Conservation (phyloP, 495 filamentous ascomycete genomes). For the Neurospora intermedia region DNA sequence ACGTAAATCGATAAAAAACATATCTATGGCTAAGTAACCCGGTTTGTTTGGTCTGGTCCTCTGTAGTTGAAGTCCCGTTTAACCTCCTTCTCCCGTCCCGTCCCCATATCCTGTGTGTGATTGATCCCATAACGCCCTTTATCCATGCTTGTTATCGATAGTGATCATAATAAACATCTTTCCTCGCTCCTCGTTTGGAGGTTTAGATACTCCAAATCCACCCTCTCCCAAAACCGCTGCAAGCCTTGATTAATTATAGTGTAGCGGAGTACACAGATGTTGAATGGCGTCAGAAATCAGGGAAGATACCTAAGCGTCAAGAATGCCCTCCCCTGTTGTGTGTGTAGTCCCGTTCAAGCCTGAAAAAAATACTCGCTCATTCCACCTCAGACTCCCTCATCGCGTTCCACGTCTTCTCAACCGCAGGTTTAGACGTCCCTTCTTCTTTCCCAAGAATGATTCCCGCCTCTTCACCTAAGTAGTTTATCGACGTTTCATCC, state of each 20-base stretch:
- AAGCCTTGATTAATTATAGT: neutral
- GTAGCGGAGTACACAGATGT: neutral
- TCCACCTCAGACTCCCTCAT: neutral
- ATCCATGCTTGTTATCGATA: neutral
- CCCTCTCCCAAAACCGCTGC: neutral
- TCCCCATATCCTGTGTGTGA: neutral
- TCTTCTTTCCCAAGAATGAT: neutral
- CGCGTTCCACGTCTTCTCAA: neutral
- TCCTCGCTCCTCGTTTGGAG: neutral
- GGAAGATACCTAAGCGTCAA: accelerated
- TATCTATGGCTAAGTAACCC: neutral
- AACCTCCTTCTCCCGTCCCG: neutral
- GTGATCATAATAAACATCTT: neutral
- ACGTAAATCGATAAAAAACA: neutral
- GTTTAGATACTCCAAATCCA: neutral
- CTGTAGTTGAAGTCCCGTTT: neutral
- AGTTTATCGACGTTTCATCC: neutral
- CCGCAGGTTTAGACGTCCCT: too few relatives aligned
- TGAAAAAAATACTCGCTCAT: neutral
- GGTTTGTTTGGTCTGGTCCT: neutral
- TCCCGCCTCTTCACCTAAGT: neutral
- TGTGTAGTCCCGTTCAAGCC: neutral
- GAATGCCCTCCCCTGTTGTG: neutral
- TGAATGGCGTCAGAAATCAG: neutral
- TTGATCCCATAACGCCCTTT: neutral